These are phyloP conservation scores for Myriosclerotinia scirpicola DNA, from an alignment of 2,329 filamentous ascomycete species.

Conservation along the genomic window DNA sequence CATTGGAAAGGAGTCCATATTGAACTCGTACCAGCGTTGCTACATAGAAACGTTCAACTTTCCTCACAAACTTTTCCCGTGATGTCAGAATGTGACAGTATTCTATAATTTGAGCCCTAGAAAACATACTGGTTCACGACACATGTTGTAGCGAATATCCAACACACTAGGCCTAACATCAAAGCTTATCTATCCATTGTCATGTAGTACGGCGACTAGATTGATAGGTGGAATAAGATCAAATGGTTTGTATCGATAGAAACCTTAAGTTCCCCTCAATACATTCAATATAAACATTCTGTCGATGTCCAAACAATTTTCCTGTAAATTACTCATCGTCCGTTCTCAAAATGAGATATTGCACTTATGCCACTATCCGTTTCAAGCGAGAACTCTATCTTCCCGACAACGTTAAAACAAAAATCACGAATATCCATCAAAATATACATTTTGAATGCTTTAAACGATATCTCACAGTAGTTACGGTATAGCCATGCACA, in stretches of 20 bases:
- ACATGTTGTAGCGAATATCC: conserved; percentile 7
- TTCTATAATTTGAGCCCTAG: not conserved
- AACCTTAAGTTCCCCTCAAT: not conserved
- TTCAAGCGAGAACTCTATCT: conserved; percentile 17
- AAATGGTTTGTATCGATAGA: not conserved
- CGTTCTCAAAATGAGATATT: conserved; percentile 1
- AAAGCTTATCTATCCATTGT: not conserved
- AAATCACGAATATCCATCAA: conserved; percentile 2
- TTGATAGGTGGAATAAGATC: conserved; percentile 3
- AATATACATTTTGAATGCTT: not conserved
- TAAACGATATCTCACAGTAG: not conserved
- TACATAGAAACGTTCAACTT: not conserved
- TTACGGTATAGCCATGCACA: conserved; percentile 32
- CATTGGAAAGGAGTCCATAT: not conserved
- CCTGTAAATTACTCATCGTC: not conserved
- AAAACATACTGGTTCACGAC: not conserved
- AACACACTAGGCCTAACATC: not conserved
- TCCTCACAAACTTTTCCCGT: not conserved
- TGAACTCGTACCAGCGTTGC: not conserved
- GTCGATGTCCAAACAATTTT: not conserved
- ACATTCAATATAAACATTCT: not conserved
- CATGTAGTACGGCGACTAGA: not conserved
- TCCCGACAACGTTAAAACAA: conserved; percentile 13
- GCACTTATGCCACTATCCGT: conserved; percentile 15
- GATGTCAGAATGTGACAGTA: not conserved